Evolutionary conservation across 2,329 filamentous ascomycete genomes (phyloP), one percentile per base, ranked within the genome.

Genomic region (Colletotrichum sp.): DNA sequence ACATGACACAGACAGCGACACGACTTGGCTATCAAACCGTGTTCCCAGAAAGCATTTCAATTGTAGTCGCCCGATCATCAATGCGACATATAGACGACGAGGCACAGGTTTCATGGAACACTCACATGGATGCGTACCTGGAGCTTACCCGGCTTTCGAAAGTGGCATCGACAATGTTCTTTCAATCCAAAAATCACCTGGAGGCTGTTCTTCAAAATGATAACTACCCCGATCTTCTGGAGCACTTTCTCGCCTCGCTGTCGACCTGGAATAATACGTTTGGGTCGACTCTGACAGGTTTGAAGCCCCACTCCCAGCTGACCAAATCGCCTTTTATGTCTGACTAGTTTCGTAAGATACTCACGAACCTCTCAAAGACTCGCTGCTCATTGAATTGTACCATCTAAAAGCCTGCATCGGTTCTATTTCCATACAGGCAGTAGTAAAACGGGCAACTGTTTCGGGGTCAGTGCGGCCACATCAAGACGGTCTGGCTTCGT

Each of bases 151-250:
- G 78, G 24, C 36, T 80, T 3, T 78, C 76, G 1, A 68, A 77
- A 1, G 78, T 78, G 13, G 76, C 78, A 6, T 79, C 77, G 3
- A 77, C 79, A 9, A 75, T 80, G 75, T 80, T 80, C n/a, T 80
- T 80, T 24, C 79, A 78, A 8, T 80, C 79, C 2, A 65, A 70
- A 9, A 26, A 36, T 1, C 76, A 80, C n/a, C 26, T 79, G 6
- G 77, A 80, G 52, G 66, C 30, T 2, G 79, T 79, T 18, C 75
- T 80, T 2, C 67, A 77, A 2, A 76, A 74, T 3, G 79, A 78
- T 15, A 77, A 79, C 28, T 80, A 79, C 10, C 66, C 68, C 0
- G 77, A 78, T 30, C 75, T 80, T 1, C 32, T 80, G 2, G 77
- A 80, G 6, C 79, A 80, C 44, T 80, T 80, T 52, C 52, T 67